Evolutionary conservation across 2,329 filamentous ascomycete species (phyloP).

Genomic region (Botryotinia globosa): DNA sequence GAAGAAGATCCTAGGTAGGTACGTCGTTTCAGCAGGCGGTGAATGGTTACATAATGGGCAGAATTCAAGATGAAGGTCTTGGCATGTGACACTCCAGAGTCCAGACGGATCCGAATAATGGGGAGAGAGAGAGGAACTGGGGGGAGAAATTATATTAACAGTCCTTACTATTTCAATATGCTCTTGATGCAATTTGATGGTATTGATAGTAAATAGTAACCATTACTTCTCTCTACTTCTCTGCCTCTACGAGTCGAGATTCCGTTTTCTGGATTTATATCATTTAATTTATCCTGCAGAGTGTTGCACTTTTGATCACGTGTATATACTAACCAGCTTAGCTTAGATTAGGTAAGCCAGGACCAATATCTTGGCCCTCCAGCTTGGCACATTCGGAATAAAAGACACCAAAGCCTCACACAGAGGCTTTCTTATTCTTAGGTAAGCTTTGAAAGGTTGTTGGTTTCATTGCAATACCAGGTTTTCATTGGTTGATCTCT

Average conservation of each 20-base stretch:
- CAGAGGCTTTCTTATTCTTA: not conserved
- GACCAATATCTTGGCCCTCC: too few species aligned
- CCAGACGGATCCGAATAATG: not conserved
- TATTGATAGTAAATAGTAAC: too few species aligned
- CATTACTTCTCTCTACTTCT: not conserved
- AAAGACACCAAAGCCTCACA: too few species aligned
- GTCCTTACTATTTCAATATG: too few species aligned
- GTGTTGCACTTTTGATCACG: too few species aligned
- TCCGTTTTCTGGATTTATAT: not conserved
- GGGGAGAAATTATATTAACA: not conserved
- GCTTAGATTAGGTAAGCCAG: too few species aligned
- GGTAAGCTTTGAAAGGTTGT: not conserved
- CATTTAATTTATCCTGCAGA: not conserved
- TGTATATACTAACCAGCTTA: too few species aligned
- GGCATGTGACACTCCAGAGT: not conserved
- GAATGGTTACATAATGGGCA: not conserved
- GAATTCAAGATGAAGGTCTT: not conserved
- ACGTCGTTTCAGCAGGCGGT: not conserved
- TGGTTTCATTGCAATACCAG: not conserved
- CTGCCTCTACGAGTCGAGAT: too few species aligned
- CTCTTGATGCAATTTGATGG: too few species aligned
- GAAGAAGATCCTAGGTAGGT: not conserved
- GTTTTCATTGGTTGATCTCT: not conserved
- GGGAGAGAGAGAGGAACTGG: not conserved
- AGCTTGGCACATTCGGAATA: too few species aligned